Evolutionary conservation across 2,329 filamentous ascomycete species (phyloP).

Genomic region (Ascochyta rabiei): DNA sequence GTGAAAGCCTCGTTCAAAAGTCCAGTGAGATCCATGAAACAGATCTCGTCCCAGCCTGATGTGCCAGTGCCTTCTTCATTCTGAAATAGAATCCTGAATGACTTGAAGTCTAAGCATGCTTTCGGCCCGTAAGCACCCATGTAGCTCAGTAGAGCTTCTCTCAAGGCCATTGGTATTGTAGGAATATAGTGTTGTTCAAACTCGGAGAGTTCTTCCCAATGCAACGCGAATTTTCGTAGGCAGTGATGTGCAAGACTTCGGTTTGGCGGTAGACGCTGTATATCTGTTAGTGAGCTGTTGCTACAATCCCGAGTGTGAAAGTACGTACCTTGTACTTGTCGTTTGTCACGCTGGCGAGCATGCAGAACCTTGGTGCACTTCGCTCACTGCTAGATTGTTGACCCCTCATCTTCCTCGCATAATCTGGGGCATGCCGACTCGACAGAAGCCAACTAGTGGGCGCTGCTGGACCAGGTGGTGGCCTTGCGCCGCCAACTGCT

Average conservation of each 20-base stretch:
- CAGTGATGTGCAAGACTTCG: constrained; percentile 57
- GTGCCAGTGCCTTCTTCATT: constrained; percentile 39
- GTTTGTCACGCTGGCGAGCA: constrained; percentile 32
- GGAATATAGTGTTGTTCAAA: constrained; percentile 63
- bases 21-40: constrained; percentile 59
- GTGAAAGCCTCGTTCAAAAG: constrained; percentile 57
- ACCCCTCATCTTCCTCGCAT: constrained; percentile 22
- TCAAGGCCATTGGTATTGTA: constrained; percentile 58
- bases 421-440: constrained; percentile 38
- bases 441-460: constrained; percentile 53
- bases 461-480: constrained; percentile 52
- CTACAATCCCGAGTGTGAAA: background rate
- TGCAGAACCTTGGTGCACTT: constrained; percentile 27
- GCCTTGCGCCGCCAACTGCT: constrained; percentile 35
- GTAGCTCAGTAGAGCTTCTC: constrained; percentile 62
- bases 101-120: constrained; percentile 49
- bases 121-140: constrained; percentile 57
- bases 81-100: constrained; percentile 59
- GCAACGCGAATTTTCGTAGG: constrained; percentile 60
- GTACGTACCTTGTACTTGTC: constrained; percentile 35
- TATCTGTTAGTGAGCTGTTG: constrained; percentile 29
- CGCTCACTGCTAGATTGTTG: constrained; percentile 15
- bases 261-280: constrained; percentile 38
- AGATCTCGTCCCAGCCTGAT: constrained; percentile 53
- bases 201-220: constrained; percentile 63